phyloP scores from a whole-genome alignment of 805 yeast species.

The Hanseniaspora guilliermondii region DNA sequence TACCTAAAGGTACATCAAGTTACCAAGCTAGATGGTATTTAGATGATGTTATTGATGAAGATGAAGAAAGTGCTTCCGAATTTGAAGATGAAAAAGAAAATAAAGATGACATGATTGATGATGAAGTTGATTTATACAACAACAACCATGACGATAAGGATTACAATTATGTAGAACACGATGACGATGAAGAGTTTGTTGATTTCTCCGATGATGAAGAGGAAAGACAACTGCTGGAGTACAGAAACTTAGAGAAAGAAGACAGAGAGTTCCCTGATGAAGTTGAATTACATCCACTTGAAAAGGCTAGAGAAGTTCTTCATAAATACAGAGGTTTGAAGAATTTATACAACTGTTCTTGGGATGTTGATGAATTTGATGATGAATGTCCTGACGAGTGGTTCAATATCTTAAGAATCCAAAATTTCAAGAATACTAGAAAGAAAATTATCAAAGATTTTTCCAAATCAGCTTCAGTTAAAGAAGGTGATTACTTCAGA shows the following conservation, averaged over 20 bases:
- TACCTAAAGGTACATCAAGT: constrained; percentile 69
- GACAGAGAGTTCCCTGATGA: constrained; percentile 94
- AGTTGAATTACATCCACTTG: constrained; percentile 66
- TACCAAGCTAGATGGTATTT: constrained; percentile 70
- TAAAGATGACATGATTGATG: constrained; percentile 24
- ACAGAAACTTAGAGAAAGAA: constrained; percentile 58
- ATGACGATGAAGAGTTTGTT: constrained; percentile 45
- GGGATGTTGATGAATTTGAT: constrained; percentile 83
- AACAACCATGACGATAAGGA: constrained; percentile 28
- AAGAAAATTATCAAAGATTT: constrained; percentile 56
- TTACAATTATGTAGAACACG: constrained; percentile 34
- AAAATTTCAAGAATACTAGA: constrained; percentile 64
- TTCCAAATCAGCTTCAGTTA: constrained; percentile 32
- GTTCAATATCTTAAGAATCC: constrained; percentile 59
- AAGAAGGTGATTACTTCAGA: constrained; percentile 53
- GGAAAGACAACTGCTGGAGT: constrained; percentile 57
- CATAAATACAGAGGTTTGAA: constrained; percentile 77
- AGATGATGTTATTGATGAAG: constrained; percentile 37
- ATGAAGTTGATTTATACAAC: constrained; percentile 21
- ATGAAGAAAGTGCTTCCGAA: constrained; percentile 28
- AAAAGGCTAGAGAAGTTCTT: constrained; percentile 62
- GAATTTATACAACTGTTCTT: constrained; percentile 61
- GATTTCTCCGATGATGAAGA: constrained; percentile 77
- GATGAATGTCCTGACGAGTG: constrained; percentile 65
- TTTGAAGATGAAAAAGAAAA: constrained; percentile 25